Base-by-base conservation (phyloP, 176 grass and related monocot species). In the Thinopyrum elongatum region DNA sequence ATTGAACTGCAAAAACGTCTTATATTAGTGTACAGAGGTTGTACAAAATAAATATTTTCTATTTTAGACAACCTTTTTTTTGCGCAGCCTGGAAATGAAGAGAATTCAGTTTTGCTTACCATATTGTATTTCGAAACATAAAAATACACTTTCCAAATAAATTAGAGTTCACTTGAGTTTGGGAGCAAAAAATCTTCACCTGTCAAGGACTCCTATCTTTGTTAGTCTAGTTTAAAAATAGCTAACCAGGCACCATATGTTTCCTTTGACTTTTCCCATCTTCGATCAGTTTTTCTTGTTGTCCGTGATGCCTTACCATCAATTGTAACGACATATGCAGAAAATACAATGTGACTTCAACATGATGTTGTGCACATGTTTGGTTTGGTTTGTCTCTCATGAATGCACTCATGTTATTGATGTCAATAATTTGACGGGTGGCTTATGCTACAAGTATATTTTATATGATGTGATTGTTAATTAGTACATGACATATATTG, bases 391-490 rank as follows among this genome's bases (percentile, higher is more conserved):
- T 51, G 16, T 82, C 28, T 70, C 31, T 64, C 14, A n/a, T 42
- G 58, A 80, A 80, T 64, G 28, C 59, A 36, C 66, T 33, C 29
- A 53, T 64, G 47, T 16, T 70, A 51, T 82, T 70, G 3, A 70
- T 82, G n/a, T 27, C 38, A 69, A 69, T 70, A 58, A 23, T 33
- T 35, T 63, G n/a, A 28, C 7, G 23, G 35, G 14, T 35, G 27
- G 44, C 33, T 34, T 69, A 74, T 46, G 39, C 7, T 46, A 46
- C 70, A 27, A 16, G 39, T 46, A 74, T 46, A 74, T 74, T 74
- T 70, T 74, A 46, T 46, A 74, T 25, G 70, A 74, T 74, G 71
- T 74, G 39, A 74, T 46, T 74, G 13, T 25, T 17, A 46, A 74
- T 74, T 72, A 23, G 6, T 73, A 39, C 39, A 46, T 74, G 13